Conservation (phyloP, 345 rosid species). For the Eucalyptus regnans region DNA sequence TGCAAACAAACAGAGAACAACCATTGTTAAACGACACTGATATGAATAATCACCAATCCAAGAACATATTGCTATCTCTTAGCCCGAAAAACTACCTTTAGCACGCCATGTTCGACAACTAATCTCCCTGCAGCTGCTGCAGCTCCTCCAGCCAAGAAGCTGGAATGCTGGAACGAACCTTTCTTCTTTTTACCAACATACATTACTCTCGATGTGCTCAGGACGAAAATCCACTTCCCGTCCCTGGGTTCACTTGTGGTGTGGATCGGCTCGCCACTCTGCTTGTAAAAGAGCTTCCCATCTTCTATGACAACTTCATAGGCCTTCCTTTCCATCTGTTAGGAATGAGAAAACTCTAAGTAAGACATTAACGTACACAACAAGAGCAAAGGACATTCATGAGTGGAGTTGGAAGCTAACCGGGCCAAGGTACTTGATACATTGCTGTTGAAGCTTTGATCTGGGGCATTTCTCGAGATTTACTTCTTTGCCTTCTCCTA, state of each 20-base stretch:
- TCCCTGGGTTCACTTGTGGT: constrained; percentile 31
- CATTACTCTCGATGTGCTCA: constrained; percentile 60
- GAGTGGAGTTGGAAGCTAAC: constrained; percentile 21
- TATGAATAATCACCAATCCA: neutral
- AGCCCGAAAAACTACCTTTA: constrained; percentile 29
- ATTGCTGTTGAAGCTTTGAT: constrained; percentile 68
- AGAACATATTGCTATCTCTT: neutral
- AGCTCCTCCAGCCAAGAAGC: constrained; percentile 98
- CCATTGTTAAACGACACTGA: neutral
- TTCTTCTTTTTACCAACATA: constrained; percentile 74
- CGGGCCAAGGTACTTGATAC: constrained; percentile 97
- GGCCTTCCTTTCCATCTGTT: constrained; percentile 76
- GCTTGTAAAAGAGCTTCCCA: constrained; percentile 58
- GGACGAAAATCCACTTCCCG: constrained; percentile 93
- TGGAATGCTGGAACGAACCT: constrained; percentile 88
- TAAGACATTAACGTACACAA: neutral
- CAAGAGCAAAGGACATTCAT: neutral
- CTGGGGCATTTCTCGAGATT: constrained; percentile 77
- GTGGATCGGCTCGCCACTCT: constrained; percentile 49
- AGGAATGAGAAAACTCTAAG: neutral
- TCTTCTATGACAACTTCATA: constrained; percentile 66
- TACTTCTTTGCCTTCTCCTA: constrained; percentile 90
- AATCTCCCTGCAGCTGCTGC: constrained; percentile 80
- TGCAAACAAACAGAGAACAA: neutral
- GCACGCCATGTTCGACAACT: constrained; percentile 43